Evolutionary conservation across 2,329 filamentous ascomycete species (phyloP).

Genomic region (Botryosphaeria dothidea): DNA sequence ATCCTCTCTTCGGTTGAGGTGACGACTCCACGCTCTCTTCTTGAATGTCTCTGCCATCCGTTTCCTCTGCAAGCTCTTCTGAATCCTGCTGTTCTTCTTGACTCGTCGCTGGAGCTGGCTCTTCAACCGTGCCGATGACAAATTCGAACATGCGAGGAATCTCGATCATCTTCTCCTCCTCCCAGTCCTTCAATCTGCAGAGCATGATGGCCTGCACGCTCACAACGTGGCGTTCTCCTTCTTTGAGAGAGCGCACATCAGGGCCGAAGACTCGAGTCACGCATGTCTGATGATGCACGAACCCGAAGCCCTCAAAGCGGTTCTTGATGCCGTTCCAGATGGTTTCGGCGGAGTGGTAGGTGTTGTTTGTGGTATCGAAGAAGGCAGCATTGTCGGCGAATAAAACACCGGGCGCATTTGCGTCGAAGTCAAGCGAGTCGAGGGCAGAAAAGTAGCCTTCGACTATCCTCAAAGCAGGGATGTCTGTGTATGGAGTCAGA

Average conservation of each 20-base stretch:
- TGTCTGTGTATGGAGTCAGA: neutral
- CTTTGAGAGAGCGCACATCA: neutral
- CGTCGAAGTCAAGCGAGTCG: neutral
- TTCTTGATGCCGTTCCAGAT: conserved; percentile 12
- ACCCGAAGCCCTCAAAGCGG: neutral
- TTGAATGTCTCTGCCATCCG: neutral
- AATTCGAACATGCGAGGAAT: conserved; percentile 15
- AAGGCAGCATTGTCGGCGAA: conserved; percentile 8
- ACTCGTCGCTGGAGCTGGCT: neutral
- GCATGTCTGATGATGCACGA: conserved; percentile 16
- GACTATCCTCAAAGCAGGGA: neutral
- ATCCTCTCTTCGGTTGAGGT: neutral
- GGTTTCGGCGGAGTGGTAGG: neutral
- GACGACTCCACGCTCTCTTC: neutral
- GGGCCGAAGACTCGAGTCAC: conserved; percentile 1
- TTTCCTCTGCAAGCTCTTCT: neutral
- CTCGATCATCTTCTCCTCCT: conserved; percentile 15
- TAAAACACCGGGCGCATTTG: neutral
- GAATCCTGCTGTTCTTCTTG: neutral
- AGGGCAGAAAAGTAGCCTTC: conserved; percentile 2
- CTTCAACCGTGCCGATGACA: conserved; percentile 4
- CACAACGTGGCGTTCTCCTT: conserved; percentile 2
- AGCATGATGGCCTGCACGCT: conserved; percentile 15
- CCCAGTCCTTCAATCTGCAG: conserved; percentile 8
- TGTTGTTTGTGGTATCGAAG: neutral